Evolutionary conservation across 2,329 filamentous ascomycete species (phyloP).

Genomic region (Polytolypa hystricis): DNA sequence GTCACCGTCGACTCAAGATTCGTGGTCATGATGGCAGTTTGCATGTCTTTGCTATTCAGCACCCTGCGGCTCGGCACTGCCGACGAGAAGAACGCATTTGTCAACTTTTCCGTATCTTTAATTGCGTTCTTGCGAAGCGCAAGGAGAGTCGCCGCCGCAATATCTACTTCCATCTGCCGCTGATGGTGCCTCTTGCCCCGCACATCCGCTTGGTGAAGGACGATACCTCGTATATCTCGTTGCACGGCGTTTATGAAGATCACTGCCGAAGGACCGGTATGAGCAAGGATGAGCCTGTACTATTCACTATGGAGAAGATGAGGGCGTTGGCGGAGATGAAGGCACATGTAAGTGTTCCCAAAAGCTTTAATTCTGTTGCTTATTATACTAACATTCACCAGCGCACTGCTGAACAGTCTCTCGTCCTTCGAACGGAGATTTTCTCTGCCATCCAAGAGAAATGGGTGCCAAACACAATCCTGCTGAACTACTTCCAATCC

Average conservation of each 20-base stretch:
- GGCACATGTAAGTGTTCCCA: slow-evolving; percentile 32
- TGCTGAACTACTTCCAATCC: slow-evolving; percentile 78
- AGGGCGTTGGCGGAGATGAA: slow-evolving; percentile 63
- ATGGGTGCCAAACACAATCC: slow-evolving; percentile 73
- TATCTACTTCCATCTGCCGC: slow-evolving; percentile 86
- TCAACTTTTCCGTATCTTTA: slow-evolving; percentile 95
- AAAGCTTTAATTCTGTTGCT: not conserved
- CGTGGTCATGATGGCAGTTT: slow-evolving; percentile 93
- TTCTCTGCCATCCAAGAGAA: slow-evolving; percentile 89
- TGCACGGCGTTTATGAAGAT: slow-evolving; percentile 94
- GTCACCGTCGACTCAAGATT: slow-evolving; percentile 87
- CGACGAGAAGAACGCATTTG: slow-evolving; percentile 88
- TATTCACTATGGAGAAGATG: slow-evolving; percentile 93
- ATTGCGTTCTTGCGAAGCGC: slow-evolving; percentile 78
- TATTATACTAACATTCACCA: slow-evolving; percentile 21
- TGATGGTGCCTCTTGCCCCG: slow-evolving; percentile 91
- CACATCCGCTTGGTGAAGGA: slow-evolving; percentile 94
- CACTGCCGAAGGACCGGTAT: slow-evolving; percentile 79
- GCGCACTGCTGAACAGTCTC: slow-evolving; percentile 52
- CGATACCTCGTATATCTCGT: slow-evolving; percentile 82
- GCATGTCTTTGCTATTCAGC: slow-evolving; percentile 94
- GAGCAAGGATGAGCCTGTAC: slow-evolving; percentile 87
- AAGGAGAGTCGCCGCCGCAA: slow-evolving; percentile 93
- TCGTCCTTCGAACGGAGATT: slow-evolving; percentile 74
- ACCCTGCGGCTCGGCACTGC: slow-evolving; percentile 85